phyloP scores from a whole-genome alignment of 2,329 filamentous ascomycete genomes.

The Neopestalotiopsis sp. region DNA sequence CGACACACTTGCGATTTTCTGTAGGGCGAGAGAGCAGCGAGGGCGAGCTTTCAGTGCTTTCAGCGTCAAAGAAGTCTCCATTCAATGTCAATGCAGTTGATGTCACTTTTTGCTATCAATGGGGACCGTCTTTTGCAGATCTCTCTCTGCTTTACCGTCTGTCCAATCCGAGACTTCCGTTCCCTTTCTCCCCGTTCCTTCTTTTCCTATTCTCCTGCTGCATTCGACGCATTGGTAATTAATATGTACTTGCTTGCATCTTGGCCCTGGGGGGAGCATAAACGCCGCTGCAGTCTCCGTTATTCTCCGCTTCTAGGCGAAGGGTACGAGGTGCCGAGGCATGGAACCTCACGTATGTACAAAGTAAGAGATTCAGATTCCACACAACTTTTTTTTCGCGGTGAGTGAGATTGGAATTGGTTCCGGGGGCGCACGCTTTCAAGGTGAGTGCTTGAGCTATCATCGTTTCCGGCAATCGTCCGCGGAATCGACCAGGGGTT shows the following conservation, averaged over 20 bases:
- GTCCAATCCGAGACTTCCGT: not conserved
- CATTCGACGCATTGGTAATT: not conserved
- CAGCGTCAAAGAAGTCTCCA: not conserved
- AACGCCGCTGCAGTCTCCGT: not conserved
- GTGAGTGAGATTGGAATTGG: slow-evolving; percentile 1
- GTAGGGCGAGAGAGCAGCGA: not conserved
- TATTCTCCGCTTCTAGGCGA: not conserved
- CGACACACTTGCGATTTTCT: not conserved
- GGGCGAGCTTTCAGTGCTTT: not conserved
- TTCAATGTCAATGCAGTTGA: not conserved
- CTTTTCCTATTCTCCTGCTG: not conserved
- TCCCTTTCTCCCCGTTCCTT: not conserved
- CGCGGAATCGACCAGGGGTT: not conserved
- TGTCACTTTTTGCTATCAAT: not conserved
- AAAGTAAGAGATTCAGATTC: slow-evolving; percentile 6
- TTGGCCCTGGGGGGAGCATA: not conserved
- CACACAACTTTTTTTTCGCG: not conserved
- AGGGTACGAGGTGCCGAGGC: not conserved
- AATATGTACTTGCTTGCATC: not conserved
- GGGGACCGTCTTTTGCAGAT: not conserved
- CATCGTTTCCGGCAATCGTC: not conserved
- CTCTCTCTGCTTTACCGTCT: not conserved
- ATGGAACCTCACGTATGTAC: slow-evolving; percentile 1
- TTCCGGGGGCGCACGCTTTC: not conserved
- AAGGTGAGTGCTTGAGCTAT: slow-evolving; percentile 1